Evolutionary conservation across 257 asterid genomes (phyloP).

Genomic region (Misopates orontium): DNA sequence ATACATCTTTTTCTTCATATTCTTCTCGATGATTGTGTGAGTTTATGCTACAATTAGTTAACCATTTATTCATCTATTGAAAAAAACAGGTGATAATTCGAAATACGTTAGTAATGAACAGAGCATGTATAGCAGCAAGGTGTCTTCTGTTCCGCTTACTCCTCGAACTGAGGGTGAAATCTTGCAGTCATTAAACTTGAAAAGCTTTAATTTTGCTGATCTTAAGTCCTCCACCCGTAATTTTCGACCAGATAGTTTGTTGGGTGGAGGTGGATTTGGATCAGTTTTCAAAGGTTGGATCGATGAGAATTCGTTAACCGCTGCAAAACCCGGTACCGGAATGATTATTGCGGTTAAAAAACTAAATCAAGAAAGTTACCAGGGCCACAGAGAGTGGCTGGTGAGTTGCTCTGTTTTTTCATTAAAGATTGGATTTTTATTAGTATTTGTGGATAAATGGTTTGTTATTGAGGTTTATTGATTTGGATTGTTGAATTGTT

Average conservation of each 20-base stretch:
- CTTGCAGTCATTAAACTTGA: slow-evolving; percentile 73
- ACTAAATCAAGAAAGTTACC: slow-evolving; percentile 75
- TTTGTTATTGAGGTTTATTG: neutral
- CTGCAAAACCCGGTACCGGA: slow-evolving; percentile 82
- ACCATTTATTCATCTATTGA: neutral
- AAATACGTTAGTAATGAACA: slow-evolving; percentile 36
- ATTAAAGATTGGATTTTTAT: neutral
- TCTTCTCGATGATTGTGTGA: neutral
- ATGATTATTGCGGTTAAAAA: slow-evolving; percentile 74
- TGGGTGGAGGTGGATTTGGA: slow-evolving; percentile 94
- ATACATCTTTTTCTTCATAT: neutral
- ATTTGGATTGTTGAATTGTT: slow-evolving; percentile 18
- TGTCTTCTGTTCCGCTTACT: slow-evolving; percentile 47
- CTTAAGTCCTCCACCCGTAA: slow-evolving; percentile 79
- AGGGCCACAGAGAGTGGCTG: slow-evolving; percentile 92
- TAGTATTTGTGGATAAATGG: neutral
- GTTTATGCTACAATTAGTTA: neutral
- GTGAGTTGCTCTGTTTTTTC: slow-evolving; percentile 43
- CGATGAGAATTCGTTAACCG: slow-evolving; percentile 61
- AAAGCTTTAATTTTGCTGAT: slow-evolving; percentile 64
- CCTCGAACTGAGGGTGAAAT: slow-evolving; percentile 85
- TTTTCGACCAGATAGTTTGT: slow-evolving; percentile 79
- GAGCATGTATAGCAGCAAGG: slow-evolving; percentile 35
- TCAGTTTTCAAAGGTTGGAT: slow-evolving; percentile 93
- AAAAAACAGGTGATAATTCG: slow-evolving; percentile 50